Conservation (phyloP, 176 grass and related monocot genomes). For the Zoysia pacifica region DNA sequence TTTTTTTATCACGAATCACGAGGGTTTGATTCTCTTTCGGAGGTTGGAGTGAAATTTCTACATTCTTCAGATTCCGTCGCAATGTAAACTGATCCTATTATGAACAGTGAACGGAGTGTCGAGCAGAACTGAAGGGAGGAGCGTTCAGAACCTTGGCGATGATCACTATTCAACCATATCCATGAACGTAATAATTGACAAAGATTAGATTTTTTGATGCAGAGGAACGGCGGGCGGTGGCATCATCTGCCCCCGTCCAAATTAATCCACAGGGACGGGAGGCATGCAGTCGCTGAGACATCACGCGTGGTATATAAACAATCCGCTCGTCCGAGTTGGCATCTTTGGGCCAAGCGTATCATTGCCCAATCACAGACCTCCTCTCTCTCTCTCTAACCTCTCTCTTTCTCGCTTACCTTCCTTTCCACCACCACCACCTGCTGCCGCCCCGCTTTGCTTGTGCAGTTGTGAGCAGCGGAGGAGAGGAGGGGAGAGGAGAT, state of each 20-base stretch:
- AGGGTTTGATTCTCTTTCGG: not conserved
- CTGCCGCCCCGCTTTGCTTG: constrained; percentile 22
- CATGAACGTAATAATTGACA: not conserved
- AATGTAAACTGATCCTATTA: not conserved
- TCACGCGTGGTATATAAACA: constrained; percentile 44
- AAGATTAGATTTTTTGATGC: not conserved
- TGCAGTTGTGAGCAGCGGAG: not conserved
- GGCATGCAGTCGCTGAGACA: not conserved
- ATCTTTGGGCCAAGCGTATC: constrained; percentile 33
- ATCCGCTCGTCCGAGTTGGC: constrained; percentile 35
- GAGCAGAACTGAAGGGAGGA: not conserved
- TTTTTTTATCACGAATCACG: not conserved
- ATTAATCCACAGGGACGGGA: constrained; percentile 25
- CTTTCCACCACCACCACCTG: not conserved
- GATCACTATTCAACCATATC: not conserved
- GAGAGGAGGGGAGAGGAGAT: constrained; percentile 34
- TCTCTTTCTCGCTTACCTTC: not conserved
- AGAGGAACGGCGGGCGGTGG: not conserved
- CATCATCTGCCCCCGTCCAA: constrained; percentile 34
- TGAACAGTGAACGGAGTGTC: not conserved
- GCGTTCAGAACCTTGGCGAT: not conserved
- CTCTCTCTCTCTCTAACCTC: constrained; percentile 7
- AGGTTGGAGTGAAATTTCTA: not conserved
- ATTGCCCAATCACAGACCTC: constrained; percentile 63
- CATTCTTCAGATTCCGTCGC: not conserved